Percentiles rank a stretch among this genome's conserved stretches.
Conservation (phyloP, 306 rosid genomes). For the Styphnolobium japonicum region DNA sequence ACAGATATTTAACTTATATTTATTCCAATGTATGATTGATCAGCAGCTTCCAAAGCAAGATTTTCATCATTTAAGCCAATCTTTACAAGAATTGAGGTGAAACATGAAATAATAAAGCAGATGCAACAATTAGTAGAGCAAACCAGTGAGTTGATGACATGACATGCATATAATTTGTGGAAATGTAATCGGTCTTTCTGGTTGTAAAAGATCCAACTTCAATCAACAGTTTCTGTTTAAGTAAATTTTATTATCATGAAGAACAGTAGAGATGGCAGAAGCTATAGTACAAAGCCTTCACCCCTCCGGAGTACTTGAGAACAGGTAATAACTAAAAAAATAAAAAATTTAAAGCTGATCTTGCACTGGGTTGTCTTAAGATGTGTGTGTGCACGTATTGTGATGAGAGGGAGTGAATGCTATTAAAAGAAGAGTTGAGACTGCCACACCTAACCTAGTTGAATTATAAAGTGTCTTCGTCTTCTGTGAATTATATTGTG, state of each 20-base stretch:
- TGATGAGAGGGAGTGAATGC: not conserved
- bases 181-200: not conserved
- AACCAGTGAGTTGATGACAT: not conserved
- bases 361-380: not conserved
- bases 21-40: not conserved
- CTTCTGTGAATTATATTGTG: no score
- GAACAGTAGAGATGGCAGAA: not conserved
- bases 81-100: not conserved
- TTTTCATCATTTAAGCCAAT: not conserved
- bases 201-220: not conserved
- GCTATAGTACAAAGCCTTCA: not conserved
- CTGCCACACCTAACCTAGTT: not conserved
- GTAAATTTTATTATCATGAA: not conserved
- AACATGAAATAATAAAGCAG: not conserved
- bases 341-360: not conserved
- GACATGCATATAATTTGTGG: not conserved
- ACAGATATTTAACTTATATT: not conserved
- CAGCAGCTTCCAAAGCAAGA: not conserved
- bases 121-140: not conserved
- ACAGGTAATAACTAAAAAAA: not conserved
- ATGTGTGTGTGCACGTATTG: not conserved
- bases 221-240: not conserved
- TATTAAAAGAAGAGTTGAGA: not conserved
- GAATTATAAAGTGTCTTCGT: not conserved
- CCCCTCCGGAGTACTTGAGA: not conserved